Percentiles rank a stretch among this genome's conserved stretches.
These are phyloP conservation scores for Acanthochlamys bracteata DNA, from an alignment of 106 monocot genomes.

Conservation along the genomic window DNA sequence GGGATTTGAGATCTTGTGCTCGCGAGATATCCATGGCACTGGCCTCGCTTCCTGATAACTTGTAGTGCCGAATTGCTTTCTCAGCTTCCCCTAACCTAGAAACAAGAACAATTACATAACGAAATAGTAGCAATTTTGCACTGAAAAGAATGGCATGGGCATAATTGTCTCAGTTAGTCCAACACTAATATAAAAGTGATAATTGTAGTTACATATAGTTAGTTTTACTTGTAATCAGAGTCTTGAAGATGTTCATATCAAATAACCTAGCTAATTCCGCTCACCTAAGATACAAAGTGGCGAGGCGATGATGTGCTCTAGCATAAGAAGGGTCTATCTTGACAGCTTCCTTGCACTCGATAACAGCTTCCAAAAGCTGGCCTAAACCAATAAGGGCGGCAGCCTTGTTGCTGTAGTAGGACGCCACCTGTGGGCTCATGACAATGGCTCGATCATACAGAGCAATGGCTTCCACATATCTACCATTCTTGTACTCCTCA, in stretches of 20 bases:
- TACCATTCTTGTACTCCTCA: conserved; percentile 28
- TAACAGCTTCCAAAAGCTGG: conserved; percentile 23
- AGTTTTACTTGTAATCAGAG: too few relatives aligned
- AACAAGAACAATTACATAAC: too few relatives aligned
- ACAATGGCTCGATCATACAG: conserved; percentile 29
- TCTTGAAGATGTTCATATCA: background rate
- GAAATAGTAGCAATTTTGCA: too few relatives aligned
- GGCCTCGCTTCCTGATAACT: conserved; percentile 19
- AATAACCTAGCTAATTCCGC: background rate
- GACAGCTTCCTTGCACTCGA: conserved; percentile 24
- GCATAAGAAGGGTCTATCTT: conserved; percentile 31
- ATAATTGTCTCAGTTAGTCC: too few relatives aligned
- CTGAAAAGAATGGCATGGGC: too few relatives aligned
- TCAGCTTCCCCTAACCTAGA: conserved; percentile 33
- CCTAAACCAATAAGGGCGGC: conserved; percentile 25
- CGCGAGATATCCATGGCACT: conserved; percentile 11
- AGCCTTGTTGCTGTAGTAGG: conserved; percentile 29
- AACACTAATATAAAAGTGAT: too few relatives aligned
- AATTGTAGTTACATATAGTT: too few relatives aligned
- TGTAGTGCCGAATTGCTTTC: conserved; percentile 29
- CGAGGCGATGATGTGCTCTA: conserved; percentile 28
- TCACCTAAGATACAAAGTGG: conserved; percentile 30
- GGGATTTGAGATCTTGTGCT: conserved; percentile 16
- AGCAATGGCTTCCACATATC: conserved; percentile 22
- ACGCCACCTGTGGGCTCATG: conserved; percentile 13